Percentiles rank a stretch among this genome's conserved stretches.
Evolutionary conservation across 2,329 filamentous ascomycete species (phyloP).

Genomic region (Rhytidhysteron rufulum): DNA sequence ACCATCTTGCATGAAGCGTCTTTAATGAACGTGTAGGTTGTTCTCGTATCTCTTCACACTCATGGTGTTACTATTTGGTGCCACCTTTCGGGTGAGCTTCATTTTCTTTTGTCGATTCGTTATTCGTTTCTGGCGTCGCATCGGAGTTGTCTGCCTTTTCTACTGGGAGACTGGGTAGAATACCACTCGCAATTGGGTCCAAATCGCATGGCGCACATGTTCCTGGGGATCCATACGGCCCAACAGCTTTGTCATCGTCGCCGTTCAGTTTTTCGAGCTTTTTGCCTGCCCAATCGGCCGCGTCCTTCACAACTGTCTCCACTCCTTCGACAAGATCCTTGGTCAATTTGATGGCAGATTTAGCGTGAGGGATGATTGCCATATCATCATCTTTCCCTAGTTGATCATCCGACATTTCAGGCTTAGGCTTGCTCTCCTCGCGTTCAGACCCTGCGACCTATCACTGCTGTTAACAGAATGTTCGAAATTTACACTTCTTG

Average conservation of each 20-base stretch:
- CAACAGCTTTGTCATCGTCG: constrained; percentile 17
- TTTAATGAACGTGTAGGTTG: too few species aligned
- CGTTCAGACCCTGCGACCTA: too few species aligned
- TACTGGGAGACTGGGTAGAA: constrained; percentile 14
- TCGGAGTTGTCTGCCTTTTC: neutral
- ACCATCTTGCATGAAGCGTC: too few species aligned
- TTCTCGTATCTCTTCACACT: too few species aligned
- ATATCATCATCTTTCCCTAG: neutral
- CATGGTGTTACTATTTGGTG: too few species aligned
- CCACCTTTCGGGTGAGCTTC: too few species aligned
- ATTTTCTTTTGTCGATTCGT: too few species aligned
- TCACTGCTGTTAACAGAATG: too few species aligned
- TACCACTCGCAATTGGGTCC: constrained; percentile 27
- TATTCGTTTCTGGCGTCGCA: too few species aligned
- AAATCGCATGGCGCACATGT: constrained; percentile 31
- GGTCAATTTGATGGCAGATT: constrained; percentile 14
- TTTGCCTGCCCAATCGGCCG: constrained; percentile 22
- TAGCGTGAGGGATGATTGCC: neutral
- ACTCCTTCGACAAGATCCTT: constrained; percentile 15
- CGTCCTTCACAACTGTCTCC: constrained; percentile 16
- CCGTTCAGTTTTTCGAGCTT: constrained; percentile 19
- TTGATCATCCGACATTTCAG: too few species aligned
- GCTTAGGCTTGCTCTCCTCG: too few species aligned
- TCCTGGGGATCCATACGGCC: constrained; percentile 27
- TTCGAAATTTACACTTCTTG: too few species aligned